Percentiles rank a stretch among this genome's conserved stretches.
Evolutionary conservation across 345 rosid genomes (phyloP).

Genomic region (Corchorus capsularis): DNA sequence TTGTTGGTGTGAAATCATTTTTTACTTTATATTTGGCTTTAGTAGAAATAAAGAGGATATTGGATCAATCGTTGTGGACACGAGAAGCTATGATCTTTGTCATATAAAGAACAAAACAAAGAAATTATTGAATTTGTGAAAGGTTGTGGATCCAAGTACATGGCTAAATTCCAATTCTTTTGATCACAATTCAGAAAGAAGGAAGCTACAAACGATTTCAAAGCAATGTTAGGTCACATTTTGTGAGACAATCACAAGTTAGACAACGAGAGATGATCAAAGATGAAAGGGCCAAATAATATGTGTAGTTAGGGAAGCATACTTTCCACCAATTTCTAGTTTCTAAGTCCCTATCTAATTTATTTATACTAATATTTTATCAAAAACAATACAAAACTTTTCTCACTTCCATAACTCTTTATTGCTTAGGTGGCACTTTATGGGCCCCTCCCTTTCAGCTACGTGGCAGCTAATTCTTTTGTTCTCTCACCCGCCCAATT

Average conservation of each 20-base stretch:
- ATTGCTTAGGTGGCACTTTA: slow-evolving; percentile 2
- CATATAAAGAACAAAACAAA: neutral
- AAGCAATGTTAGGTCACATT: neutral
- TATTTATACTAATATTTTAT: too few relatives aligned
- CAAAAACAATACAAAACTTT: neutral
- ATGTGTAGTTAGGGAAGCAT: slow-evolving; percentile 3
- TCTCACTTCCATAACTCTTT: neutral
- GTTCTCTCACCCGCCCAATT: too few relatives aligned
- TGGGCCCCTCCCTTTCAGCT: neutral
- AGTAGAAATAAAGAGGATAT: too few relatives aligned
- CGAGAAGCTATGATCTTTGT: neutral
- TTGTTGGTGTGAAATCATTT: too few relatives aligned
- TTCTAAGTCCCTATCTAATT: neutral
- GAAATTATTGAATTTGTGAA: neutral
- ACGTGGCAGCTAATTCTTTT: neutral
- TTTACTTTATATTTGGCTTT: too few relatives aligned
- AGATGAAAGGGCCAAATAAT: neutral
- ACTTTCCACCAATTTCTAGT: slow-evolving; percentile 12
- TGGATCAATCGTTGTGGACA: too few relatives aligned
- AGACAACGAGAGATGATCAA: too few relatives aligned
- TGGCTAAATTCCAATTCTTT: neutral
- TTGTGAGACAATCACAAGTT: neutral
- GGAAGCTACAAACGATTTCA: neutral
- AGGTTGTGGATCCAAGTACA: neutral
- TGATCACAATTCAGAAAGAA: neutral